Percentiles rank a stretch among this genome's conserved stretches.
Evolutionary conservation across 2,329 filamentous ascomycete genomes (phyloP).

Genomic region (Colletotrichum spinosum): DNA sequence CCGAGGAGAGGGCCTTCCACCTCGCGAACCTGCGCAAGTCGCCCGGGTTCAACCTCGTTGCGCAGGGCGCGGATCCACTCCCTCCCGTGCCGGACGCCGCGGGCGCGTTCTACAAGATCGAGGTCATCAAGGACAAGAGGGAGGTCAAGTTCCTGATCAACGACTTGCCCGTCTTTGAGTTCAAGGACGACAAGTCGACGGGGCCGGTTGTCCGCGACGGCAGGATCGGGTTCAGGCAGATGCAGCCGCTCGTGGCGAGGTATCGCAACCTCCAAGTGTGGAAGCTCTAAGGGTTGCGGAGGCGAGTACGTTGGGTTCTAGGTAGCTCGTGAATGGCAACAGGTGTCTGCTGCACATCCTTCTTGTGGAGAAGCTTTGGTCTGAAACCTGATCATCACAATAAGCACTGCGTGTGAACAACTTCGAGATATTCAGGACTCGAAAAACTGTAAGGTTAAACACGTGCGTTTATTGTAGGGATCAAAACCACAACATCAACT

Average conservation of each 20-base stretch:
- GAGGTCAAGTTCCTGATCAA: conserved; percentile 45
- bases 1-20: conserved; percentile 46
- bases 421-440: too few relatives aligned
- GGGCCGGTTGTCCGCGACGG: conserved; percentile 42
- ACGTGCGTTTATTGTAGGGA: too few relatives aligned
- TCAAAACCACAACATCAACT: too few relatives aligned
- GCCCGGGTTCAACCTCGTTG: conserved; percentile 45
- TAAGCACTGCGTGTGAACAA: too few relatives aligned
- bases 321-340: too few relatives aligned
- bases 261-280: conserved; percentile 48
- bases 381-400: too few relatives aligned
- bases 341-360: too few relatives aligned
- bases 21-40: conserved; percentile 46
- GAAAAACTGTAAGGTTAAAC: too few relatives aligned
- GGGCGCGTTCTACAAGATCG: conserved; percentile 45
- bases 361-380: too few relatives aligned
- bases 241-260: conserved; percentile 45
- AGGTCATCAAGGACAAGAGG: conserved; percentile 46
- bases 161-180: conserved; percentile 43
- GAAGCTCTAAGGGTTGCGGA: conserved; percentile 36
- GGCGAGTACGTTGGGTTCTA: too few relatives aligned
- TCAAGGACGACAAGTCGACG: conserved; percentile 44
- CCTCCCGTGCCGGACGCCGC: conserved; percentile 44
- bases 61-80: conserved; percentile 44
- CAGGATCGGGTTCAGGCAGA: conserved; percentile 46